Conservation (phyloP, 2,329 filamentous ascomycete genomes). For the Hypoxylon sp. region DNA sequence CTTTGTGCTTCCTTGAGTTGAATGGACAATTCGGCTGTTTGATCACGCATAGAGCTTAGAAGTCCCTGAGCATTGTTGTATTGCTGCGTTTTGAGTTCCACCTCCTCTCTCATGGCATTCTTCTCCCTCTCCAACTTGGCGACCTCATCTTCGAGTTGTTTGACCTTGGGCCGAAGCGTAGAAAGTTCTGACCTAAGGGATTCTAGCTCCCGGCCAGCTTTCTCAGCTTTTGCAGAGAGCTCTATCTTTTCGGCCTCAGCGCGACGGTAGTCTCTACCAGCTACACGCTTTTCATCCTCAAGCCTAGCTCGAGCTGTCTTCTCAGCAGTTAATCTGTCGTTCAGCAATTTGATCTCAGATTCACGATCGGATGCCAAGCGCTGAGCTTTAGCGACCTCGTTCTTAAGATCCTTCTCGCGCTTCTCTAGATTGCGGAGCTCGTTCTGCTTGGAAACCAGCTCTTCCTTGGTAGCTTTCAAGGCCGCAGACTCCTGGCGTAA, state of each 20-base stretch:
- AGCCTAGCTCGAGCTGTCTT: slow-evolving; percentile 78
- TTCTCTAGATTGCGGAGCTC: slow-evolving; percentile 84
- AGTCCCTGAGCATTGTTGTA: slow-evolving; percentile 88
- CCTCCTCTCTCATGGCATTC: slow-evolving; percentile 79
- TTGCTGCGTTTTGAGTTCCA: slow-evolving; percentile 86
- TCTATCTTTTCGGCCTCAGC: slow-evolving; percentile 86
- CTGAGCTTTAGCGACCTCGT: slow-evolving; percentile 79
- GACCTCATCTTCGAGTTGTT: slow-evolving; percentile 81
- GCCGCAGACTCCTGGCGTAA: slow-evolving; percentile 82
- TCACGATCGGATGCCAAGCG: slow-evolving; percentile 81
- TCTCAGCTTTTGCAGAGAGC: slow-evolving; percentile 79
- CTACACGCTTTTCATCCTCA: slow-evolving; percentile 82
- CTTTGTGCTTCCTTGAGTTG: slow-evolving; percentile 92
- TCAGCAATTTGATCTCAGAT: slow-evolving; percentile 80
- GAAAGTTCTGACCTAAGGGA: slow-evolving; percentile 80
- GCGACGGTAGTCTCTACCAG: slow-evolving; percentile 82
- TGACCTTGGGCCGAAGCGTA: slow-evolving; percentile 73
- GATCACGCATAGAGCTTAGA: slow-evolving; percentile 92
- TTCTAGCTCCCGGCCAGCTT: slow-evolving; percentile 76
- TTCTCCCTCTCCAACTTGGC: slow-evolving; percentile 78
- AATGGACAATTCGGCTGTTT: slow-evolving; percentile 87
- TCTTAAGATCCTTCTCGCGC: slow-evolving; percentile 84
- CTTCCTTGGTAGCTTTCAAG: slow-evolving; percentile 81
- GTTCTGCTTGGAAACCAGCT: slow-evolving; percentile 70
- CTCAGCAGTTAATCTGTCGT: slow-evolving; percentile 83